phyloP scores from a whole-genome alignment of 2,329 filamentous ascomycete genomes.

The Nothophaeocryptopus gaeumannii region DNA sequence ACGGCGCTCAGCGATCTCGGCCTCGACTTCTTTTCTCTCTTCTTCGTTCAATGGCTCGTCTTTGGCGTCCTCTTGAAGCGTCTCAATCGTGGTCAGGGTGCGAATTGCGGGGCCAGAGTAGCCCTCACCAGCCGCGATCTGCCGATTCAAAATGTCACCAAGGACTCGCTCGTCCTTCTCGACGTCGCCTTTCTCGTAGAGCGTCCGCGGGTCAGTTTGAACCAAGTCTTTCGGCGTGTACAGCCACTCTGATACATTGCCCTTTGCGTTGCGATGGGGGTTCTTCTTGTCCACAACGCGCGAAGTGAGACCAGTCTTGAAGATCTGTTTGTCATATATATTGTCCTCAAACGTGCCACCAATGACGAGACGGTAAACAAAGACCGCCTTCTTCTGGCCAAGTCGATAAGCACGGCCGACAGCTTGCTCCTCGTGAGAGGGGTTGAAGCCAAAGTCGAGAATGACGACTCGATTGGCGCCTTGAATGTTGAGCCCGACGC shows the following conservation, averaged over 20 bases:
- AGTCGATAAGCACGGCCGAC: conserved; percentile 83
- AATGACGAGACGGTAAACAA: conserved; percentile 76
- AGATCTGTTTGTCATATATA: conserved; percentile 70
- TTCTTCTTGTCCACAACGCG: conserved; percentile 83
- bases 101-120: conserved; percentile 35
- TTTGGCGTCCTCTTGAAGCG: conserved; percentile 32
- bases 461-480: conserved; percentile 84
- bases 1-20: conserved; percentile 45
- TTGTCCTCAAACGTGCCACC: conserved; percentile 77
- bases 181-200: conserved; percentile 56
- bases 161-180: conserved; percentile 61
- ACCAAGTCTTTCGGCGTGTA: conserved; percentile 54
- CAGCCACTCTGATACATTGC: conserved; percentile 54
- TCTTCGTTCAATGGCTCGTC: conserved; percentile 34
- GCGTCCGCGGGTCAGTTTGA: conserved; percentile 48
- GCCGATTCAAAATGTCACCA: conserved; percentile 61
- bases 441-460: conserved; percentile 80
- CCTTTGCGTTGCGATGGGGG: conserved; percentile 63
- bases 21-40: conserved; percentile 30
- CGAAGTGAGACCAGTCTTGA: conserved; percentile 76
- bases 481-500: conserved; percentile 77
- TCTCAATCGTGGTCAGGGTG: conserved; percentile 35
- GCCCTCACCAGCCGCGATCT: conserved; percentile 60
- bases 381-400: conserved; percentile 76
- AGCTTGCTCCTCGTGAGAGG: conserved; percentile 78